phyloP scores from a whole-genome alignment of 768 basidiomycete species.

The Hygrophorus pudorinus region DNA sequence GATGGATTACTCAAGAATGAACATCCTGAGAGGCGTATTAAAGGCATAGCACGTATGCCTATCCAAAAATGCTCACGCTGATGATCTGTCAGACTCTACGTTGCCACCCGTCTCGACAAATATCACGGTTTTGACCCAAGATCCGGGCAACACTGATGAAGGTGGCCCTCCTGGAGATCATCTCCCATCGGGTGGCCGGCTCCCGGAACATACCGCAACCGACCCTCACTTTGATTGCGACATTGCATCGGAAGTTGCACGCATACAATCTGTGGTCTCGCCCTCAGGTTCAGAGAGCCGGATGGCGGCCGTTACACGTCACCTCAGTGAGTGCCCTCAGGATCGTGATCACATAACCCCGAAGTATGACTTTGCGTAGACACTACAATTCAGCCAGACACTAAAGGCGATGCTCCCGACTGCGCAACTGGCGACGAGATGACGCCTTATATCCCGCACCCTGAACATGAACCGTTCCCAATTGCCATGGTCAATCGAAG shows the following conservation, averaged over 20 bases:
- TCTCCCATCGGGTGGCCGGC: too few relatives aligned
- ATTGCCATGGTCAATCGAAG: conserved; percentile 58
- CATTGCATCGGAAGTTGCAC: conserved; percentile 15
- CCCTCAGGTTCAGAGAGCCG: conserved; percentile 11
- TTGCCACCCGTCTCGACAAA: too few relatives aligned
- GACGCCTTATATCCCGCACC: conserved; percentile 51
- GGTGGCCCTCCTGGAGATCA: too few relatives aligned
- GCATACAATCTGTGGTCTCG: conserved; percentile 14
- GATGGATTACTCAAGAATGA: too few relatives aligned
- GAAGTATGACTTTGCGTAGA: conserved; percentile 12
- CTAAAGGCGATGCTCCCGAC: conserved; percentile 19
- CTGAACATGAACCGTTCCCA: conserved; percentile 46
- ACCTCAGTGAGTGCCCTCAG: conserved; percentile 18
- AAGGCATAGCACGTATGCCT: too few relatives aligned
- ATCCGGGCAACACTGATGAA: too few relatives aligned
- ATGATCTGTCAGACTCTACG: too few relatives aligned
- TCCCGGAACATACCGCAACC: conserved; percentile 12
- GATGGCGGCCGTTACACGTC: conserved; percentile 26
- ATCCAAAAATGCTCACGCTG: too few relatives aligned
- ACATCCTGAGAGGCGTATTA: too few relatives aligned
- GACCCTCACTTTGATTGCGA: conserved; percentile 16
- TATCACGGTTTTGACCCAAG: too few relatives aligned
- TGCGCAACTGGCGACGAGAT: conserved; percentile 35
- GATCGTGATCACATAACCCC: not conserved
- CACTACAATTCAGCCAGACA: conserved; percentile 25